Conservation (phyloP, 805 yeast species). For the Blastobotrys terrestris region DNA sequence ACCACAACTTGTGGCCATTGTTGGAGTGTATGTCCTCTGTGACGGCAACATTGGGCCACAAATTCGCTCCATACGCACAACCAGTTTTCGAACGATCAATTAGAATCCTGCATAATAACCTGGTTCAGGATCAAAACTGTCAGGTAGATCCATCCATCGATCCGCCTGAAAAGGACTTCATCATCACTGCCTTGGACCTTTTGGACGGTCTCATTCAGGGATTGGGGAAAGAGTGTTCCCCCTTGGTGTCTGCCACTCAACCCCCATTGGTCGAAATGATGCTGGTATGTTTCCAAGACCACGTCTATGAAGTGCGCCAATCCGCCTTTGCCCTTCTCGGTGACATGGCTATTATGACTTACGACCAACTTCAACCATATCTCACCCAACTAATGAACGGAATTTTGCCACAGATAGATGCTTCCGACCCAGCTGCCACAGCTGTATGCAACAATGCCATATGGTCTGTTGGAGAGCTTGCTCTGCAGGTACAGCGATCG, state of each 20-base stretch:
- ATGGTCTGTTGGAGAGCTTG: constrained; percentile 89
- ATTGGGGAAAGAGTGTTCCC: constrained; percentile 55
- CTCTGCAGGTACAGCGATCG: constrained; percentile 48
- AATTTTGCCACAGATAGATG: constrained; percentile 51
- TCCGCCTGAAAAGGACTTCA: constrained; percentile 84
- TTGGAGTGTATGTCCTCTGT: constrained; percentile 89
- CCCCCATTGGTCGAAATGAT: constrained; percentile 53
- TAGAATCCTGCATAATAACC: constrained; percentile 59
- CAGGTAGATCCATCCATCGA: constrained; percentile 51
- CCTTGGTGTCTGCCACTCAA: constrained; percentile 35
- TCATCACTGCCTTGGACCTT: constrained; percentile 82
- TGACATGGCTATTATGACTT: constrained; percentile 66
- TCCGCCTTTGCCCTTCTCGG: constrained; percentile 86
- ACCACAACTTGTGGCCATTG: constrained; percentile 83
- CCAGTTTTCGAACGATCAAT: constrained; percentile 78
- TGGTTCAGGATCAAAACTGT: constrained; percentile 59
- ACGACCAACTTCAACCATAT: constrained; percentile 35
- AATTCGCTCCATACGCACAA: constrained; percentile 82
- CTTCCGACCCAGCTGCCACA: constrained; percentile 52
- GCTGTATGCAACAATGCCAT: constrained; percentile 83
- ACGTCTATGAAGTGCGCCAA: constrained; percentile 84
- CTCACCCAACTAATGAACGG: constrained; percentile 33
- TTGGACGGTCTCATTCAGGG: constrained; percentile 94
- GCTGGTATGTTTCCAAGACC: constrained; percentile 65
- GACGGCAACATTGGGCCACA: constrained; percentile 78